Conservation (phyloP, 768 basidiomycete species). For the Hygrophoropsis aurantiaca region DNA sequence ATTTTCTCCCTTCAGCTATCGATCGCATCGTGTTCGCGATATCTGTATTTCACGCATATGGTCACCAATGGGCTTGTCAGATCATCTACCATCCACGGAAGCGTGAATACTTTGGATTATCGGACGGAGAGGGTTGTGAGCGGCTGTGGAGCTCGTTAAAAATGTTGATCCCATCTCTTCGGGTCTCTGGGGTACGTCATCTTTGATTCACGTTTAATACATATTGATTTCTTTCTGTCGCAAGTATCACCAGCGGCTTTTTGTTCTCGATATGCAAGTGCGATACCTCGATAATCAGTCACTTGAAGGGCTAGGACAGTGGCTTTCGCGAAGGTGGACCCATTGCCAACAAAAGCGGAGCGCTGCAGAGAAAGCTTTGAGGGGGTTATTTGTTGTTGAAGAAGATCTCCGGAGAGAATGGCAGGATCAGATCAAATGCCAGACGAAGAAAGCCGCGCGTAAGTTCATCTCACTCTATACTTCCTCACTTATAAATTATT, state of each 20-base stretch:
- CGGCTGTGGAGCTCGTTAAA: conserved; percentile 30
- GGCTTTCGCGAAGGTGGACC: conserved; percentile 8
- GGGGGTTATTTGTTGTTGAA: background rate
- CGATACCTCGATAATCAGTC: conserved; percentile 11
- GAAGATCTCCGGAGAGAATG: conserved; percentile 6
- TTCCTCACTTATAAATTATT: too few species aligned
- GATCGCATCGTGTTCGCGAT: background rate
- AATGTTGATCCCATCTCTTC: conserved; percentile 12
- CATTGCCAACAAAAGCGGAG: conserved; percentile 6
- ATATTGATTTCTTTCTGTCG: conserved; percentile 9
- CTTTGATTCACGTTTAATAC: background rate
- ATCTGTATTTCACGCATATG: conserved; percentile 5
- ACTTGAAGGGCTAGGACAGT: conserved; percentile 8
- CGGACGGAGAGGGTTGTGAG: conserved; percentile 38
- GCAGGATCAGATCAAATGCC: background rate
- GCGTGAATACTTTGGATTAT: conserved; percentile 22
- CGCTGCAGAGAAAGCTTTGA: background rate
- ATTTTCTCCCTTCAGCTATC: background rate
- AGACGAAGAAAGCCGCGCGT: too few species aligned
- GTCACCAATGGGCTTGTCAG: conserved; percentile 8
- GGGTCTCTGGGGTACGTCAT: conserved; percentile 16
- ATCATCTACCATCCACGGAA: conserved; percentile 6
- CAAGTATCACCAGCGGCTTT: conserved; percentile 26
- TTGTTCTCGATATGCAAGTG: conserved; percentile 25
- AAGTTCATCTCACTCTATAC: too few species aligned